Evolutionary conservation across 192 early-diverging fungal species (phyloP).

Genomic region (Entomortierella beljakovae): DNA sequence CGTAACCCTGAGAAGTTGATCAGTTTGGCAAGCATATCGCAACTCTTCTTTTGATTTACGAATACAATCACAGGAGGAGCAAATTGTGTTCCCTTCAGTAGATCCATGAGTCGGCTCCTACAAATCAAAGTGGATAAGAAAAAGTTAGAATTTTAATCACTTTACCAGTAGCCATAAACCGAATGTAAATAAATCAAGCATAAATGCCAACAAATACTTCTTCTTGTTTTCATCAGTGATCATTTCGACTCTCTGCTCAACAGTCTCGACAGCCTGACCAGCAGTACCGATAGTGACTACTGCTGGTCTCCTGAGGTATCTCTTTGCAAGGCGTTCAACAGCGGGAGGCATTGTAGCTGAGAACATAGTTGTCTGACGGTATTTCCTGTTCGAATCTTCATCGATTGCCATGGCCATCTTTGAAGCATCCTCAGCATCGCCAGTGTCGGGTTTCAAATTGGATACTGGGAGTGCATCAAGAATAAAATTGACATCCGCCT

Average conservation of each 20-base stretch:
- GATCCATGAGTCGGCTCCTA: conserved; percentile 79
- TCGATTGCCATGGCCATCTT: conserved; percentile 54
- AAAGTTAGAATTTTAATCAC: neutral
- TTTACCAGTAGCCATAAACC: neutral
- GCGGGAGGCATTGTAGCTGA: conserved; percentile 98
- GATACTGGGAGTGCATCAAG: conserved; percentile 93
- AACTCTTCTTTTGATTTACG: conserved; percentile 96
- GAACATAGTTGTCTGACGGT: conserved; percentile 99
- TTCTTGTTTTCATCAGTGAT: conserved; percentile 86
- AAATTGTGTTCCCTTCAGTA: conserved; percentile 79
- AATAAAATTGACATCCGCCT: conserved; percentile 95
- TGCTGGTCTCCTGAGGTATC: conserved; percentile 91
- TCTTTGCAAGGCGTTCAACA: conserved; percentile 94
- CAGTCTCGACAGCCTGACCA: conserved; percentile 96
- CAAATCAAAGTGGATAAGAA: conserved; percentile 4
- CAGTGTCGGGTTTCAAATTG: conserved; percentile 88
- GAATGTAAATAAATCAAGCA: neutral
- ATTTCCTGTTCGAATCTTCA: conserved; percentile 57
- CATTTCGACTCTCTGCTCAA: conserved; percentile 97
- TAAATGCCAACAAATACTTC: conserved; percentile 61
- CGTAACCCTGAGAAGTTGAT: conserved; percentile 80
- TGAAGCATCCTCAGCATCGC: conserved; percentile 72
- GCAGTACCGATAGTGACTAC: conserved; percentile 97
- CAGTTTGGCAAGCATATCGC: conserved; percentile 84
- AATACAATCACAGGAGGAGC: conserved; percentile 95